Conservation (phyloP, 257 asterid species). For the Salvia rosmarinus region DNA sequence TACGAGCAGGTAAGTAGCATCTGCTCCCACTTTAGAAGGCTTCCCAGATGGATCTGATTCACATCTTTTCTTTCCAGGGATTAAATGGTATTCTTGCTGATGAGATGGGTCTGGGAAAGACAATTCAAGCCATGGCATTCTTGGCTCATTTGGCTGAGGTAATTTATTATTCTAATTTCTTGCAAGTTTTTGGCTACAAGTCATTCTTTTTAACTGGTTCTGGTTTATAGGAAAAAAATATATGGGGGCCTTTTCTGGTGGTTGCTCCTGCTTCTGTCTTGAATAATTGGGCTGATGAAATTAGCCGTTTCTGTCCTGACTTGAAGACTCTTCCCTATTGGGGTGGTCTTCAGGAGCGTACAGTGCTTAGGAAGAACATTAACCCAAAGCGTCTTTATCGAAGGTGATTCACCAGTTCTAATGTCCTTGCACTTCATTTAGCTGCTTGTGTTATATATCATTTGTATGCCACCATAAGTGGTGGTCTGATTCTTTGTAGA, state of each 20-base stretch:
- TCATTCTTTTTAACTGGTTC: slow-evolving; percentile 29
- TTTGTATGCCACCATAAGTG: neutral
- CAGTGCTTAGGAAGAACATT: slow-evolving; percentile 86
- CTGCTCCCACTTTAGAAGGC: slow-evolving; percentile 28
- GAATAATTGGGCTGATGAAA: slow-evolving; percentile 98
- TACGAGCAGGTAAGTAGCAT: slow-evolving; percentile 79
- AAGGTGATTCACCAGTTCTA: slow-evolving; percentile 53
- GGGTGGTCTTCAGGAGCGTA: slow-evolving; percentile 93
- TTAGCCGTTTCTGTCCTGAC: slow-evolving; percentile 98
- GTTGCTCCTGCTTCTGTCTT: slow-evolving; percentile 98
- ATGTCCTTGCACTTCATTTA: slow-evolving; percentile 23
- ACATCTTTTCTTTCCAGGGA: slow-evolving; percentile 51
- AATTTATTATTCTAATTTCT: slow-evolving; percentile 36
- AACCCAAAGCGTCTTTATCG: slow-evolving; percentile 97
- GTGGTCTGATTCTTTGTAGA: slow-evolving; percentile 3
- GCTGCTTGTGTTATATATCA: slow-evolving; percentile 27
- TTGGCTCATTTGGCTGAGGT: slow-evolving; percentile 99
- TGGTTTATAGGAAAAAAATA: slow-evolving; percentile 76
- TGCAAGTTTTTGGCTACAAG: slow-evolving; percentile 21
- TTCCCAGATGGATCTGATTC: slow-evolving; percentile 27
- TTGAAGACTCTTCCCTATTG: slow-evolving; percentile 94
- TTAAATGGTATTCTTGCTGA: slow-evolving; percentile 99
- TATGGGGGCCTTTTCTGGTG: slow-evolving; percentile 99
- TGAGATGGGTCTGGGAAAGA: slow-evolving; percentile 99
- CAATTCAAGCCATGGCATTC: slow-evolving; percentile 99